phyloP scores from a whole-genome alignment of 148 eudicot species.

The Cornus florida region DNA sequence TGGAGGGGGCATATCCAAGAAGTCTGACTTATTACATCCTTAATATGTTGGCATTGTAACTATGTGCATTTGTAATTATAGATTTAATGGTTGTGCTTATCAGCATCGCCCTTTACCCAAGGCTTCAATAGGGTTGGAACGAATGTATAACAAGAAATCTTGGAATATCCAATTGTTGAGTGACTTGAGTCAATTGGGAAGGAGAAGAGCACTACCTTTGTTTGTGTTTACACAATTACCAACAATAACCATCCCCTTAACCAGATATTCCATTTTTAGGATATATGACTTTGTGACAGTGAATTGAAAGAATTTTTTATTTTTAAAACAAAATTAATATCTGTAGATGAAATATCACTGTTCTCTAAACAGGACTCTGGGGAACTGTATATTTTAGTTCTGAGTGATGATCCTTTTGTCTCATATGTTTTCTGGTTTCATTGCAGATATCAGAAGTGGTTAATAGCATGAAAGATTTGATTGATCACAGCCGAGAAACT shows the following conservation, averaged over 20 bases:
- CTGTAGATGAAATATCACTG: neutral
- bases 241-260: neutral
- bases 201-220: too few species aligned
- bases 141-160: too few species aligned
- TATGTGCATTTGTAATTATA: neutral
- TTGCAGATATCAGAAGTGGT: conserved; percentile 95
- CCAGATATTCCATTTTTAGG: neutral
- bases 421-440: conserved; percentile 1
- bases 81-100: too few species aligned
- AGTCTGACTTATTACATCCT: neutral
- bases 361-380: neutral
- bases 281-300: neutral
- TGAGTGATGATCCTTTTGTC: neutral
- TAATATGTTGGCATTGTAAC: neutral
- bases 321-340: too few species aligned
- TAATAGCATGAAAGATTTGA: conserved; percentile 95
- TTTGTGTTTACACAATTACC: neutral
- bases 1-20: neutral
- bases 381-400: neutral
- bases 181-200: too few species aligned
- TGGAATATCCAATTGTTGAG: too few species aligned
- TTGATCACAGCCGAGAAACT: conserved; percentile 80
- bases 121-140: too few species aligned
- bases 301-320: neutral
- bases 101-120: too few species aligned